phyloP scores from a whole-genome alignment of 331 rosid genomes.

The Acacia concinna region DNA sequence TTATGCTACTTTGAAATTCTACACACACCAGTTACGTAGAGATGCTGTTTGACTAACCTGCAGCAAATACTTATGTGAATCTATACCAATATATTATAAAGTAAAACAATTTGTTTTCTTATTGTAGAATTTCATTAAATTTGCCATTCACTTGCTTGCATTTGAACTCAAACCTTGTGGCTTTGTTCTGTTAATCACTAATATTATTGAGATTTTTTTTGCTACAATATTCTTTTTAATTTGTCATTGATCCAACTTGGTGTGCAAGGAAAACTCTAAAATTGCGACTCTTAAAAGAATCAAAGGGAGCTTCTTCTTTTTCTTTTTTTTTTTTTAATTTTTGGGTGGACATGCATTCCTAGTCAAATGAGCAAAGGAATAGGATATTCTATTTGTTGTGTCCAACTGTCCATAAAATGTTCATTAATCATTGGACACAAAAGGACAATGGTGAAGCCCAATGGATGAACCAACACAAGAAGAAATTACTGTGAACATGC shows the following conservation, averaged over 20 bases:
- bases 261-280: neutral
- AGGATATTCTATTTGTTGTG: neutral
- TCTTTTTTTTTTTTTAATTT: too few species aligned
- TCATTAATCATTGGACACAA: too few species aligned
- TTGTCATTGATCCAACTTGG: neutral
- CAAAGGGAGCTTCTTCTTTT: neutral
- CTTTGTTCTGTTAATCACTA: neutral
- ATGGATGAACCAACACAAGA: neutral
- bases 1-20: conserved; percentile 3
- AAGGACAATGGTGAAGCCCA: neutral
- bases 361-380: neutral
- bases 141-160: neutral
- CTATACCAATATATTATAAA: neutral
- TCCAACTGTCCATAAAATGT: too few species aligned
- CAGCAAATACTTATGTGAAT: too few species aligned
- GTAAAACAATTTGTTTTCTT: neutral
- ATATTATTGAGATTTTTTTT: neutral
- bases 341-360: neutral
- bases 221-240: too few species aligned
- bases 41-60: too few species aligned
- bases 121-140: neutral
- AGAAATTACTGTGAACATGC: conserved; percentile 5
- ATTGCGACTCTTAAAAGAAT: neutral
- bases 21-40: neutral
- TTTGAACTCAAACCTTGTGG: neutral